Evolutionary conservation across 306 rosid species (phyloP), one percentile per base, ranked within the genome.

Genomic region (Ormosia semicastrata): DNA sequence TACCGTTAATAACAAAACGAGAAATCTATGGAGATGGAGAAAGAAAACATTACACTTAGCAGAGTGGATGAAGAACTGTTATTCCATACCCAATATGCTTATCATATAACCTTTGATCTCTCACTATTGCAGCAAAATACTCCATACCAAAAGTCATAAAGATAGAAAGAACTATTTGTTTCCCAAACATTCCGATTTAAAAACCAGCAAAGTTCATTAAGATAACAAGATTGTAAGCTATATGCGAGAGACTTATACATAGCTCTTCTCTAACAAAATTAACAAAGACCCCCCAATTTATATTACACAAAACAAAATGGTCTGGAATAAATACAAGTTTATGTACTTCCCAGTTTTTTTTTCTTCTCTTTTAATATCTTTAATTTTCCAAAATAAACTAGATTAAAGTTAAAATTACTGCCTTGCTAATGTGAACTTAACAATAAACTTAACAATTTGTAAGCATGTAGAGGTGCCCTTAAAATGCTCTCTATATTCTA

Each of bases 321-420:
- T 44, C 54, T 41, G 63, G 24, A 52, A 83, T 39, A 69, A 52
- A 76, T 49, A 82, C 81, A 59, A 47, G 52, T 49, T 34, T 69
- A 59, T 70, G 86, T 73, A 73, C 75, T 67, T 66, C n/a, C 84
- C 73, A 78, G 41, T 5, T 12, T 64, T 29, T 57, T 57, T 40
- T 8, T 13, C 2, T 6, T 37, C 18, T 37, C 6, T 3, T 5
- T 24, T 13, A 41, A 4, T 66, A 78, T 53, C 44, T 24, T 12
- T 66, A 56, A 24, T 44, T 74, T 54, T 44, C 64, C 76, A 18
- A 53, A 0, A 41, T 65, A n/a, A 43, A 74, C 80, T 41, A 74
- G 56, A 73, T 40, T 40, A 53, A 75, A 82, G 76, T 74, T 75
- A 64, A 76, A 82, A 58, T 47, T 74, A 44, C 29, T 32, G 40